Evolutionary conservation across 2,329 filamentous ascomycete species (phyloP).

Genomic region (Tolypocladium sp.): DNA sequence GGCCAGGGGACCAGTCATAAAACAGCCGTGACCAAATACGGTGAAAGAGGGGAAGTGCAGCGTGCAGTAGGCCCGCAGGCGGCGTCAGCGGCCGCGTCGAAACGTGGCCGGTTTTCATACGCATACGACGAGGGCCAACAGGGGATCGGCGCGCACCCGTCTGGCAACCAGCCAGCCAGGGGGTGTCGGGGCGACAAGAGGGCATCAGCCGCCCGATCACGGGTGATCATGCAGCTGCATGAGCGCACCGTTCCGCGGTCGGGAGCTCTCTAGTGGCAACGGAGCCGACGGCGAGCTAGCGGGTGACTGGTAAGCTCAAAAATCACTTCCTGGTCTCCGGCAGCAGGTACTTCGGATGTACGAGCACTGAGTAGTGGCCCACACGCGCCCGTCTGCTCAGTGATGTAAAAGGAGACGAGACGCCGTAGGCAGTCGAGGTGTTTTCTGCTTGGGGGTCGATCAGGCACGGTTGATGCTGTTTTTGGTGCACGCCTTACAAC

Average conservation of each 20-base stretch:
- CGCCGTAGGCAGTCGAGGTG: not conserved
- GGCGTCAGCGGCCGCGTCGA: constrained; percentile 7
- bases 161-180: not conserved
- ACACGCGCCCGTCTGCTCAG: not conserved
- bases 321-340: not conserved
- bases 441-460: not conserved
- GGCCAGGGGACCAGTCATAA: not conserved
- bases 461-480: not conserved
- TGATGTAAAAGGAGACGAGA: not conserved
- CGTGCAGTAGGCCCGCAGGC: constrained; percentile 3
- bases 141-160: not conserved
- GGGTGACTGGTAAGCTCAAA: not conserved
- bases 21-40: not conserved
- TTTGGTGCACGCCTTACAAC: not conserved
- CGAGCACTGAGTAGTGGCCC: not conserved
- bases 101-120: constrained; percentile 19
- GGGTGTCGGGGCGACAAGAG: not conserved
- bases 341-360: not conserved
- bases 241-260: constrained; percentile 23
- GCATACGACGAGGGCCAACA: constrained; percentile 2
- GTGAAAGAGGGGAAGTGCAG: constrained; percentile 3
- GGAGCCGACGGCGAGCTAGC: not conserved
- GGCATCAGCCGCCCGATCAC: constrained; percentile 17
- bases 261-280: not conserved
- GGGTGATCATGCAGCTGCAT: constrained; percentile 25